These are phyloP conservation scores for Starmerella floris DNA, from an alignment of 805 yeast species.

Conservation along the genomic window DNA sequence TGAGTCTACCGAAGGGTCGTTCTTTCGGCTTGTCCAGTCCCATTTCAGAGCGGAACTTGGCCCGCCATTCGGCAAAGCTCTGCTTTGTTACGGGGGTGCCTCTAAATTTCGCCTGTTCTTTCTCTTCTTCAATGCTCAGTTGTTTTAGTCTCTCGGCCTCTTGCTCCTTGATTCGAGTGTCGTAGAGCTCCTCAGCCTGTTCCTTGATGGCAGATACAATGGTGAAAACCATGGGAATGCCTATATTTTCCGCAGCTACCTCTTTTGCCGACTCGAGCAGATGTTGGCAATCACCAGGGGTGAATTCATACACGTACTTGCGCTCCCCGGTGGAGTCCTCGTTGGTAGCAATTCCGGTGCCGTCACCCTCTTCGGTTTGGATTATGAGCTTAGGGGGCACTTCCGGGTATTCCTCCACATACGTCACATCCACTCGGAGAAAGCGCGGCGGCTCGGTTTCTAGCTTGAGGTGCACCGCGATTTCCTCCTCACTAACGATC, in stretches of 20 bases:
- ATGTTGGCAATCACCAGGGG: conserved; percentile 26
- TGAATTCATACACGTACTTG: conserved; percentile 34
- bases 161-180: conserved; percentile 38
- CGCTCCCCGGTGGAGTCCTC: conserved; percentile 35
- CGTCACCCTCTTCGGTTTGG: conserved; percentile 30
- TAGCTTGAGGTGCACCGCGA: conserved; percentile 44
- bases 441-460: conserved; percentile 57
- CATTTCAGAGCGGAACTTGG: conserved; percentile 55
- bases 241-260: conserved; percentile 59
- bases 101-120: conserved; percentile 76
- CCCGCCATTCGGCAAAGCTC: conserved; percentile 62
- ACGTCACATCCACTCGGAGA: conserved; percentile 45
- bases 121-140: conserved; percentile 51
- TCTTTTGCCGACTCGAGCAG: conserved; percentile 22
- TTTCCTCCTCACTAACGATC: conserved; percentile 35
- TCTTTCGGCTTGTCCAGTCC: conserved; percentile 48
- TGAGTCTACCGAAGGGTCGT: conserved; percentile 54
- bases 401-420: conserved; percentile 75
- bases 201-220: conserved; percentile 68
- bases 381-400: background rate
- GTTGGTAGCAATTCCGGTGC: conserved; percentile 31
- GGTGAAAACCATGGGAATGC: conserved; percentile 85
- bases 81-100: conserved; percentile 85
- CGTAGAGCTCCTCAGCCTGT: conserved; percentile 56
- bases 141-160: conserved; percentile 49